These are phyloP conservation scores for Kandelia obovata DNA, from an alignment of 345 rosid genomes.

Conservation along the genomic window DNA sequence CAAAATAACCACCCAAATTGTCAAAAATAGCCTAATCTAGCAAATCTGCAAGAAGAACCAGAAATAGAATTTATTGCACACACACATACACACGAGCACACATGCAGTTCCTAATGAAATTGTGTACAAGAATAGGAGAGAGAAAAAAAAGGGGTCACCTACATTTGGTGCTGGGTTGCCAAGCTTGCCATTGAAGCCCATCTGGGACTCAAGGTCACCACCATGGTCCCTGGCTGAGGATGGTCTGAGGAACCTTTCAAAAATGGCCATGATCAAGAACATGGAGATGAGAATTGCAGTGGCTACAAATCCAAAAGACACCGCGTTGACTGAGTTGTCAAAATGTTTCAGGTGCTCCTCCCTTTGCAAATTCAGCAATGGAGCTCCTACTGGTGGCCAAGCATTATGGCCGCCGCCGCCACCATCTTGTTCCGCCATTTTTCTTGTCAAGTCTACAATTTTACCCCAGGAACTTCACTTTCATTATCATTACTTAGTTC, in stretches of 20 bases:
- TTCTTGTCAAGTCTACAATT: not conserved
- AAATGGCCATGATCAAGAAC: slow-evolving; percentile 80
- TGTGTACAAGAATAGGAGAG: no score
- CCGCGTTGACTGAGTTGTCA: slow-evolving; percentile 78
- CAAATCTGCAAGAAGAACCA: no score
- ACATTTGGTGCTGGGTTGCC: slow-evolving; percentile 72
- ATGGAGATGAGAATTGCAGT: slow-evolving; percentile 78
- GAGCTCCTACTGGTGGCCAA: slow-evolving; percentile 78
- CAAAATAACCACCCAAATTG: slow-evolving; percentile 23
- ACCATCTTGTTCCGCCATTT: slow-evolving; percentile 22
- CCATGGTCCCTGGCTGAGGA: slow-evolving; percentile 13
- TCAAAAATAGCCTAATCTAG: not conserved
- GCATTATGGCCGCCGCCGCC: slow-evolving; percentile 12
- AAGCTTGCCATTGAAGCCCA: slow-evolving; percentile 53
- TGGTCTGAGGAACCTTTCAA: slow-evolving; percentile 59
- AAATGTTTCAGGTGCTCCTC: slow-evolving; percentile 59
- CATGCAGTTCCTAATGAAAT: not conserved
- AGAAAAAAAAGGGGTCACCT: slow-evolving; percentile 5
- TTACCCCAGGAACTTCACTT: slow-evolving; percentile 1
- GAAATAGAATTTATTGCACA: not conserved
- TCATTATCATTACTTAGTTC: slow-evolving; percentile 24
- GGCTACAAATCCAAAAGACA: slow-evolving; percentile 79
- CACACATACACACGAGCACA: not conserved
- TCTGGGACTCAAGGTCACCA: slow-evolving; percentile 55
- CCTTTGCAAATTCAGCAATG: slow-evolving; percentile 40